Evolutionary conservation across 768 basidiomycete genomes (phyloP), one percentile per base, ranked within the genome.

Genomic region (Crepidotus variabilis): DNA sequence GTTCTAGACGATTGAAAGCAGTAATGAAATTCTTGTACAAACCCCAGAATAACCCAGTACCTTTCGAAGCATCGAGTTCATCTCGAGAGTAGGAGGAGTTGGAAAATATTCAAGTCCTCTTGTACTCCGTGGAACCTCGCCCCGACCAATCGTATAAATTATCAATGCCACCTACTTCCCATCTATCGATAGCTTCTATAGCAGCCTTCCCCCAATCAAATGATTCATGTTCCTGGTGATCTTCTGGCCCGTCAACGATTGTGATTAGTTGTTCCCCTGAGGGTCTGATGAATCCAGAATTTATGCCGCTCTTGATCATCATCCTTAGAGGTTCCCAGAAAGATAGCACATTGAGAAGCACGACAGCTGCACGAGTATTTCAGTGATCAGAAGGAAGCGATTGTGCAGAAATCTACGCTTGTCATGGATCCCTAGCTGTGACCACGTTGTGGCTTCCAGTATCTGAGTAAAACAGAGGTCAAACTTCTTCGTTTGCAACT

Each of bases 401-500:
- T 3, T 23, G 9, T 33, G 45, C 22, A 43, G 47, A 20, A 16
- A 33, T 46, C 47, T 34, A 91, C 91, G 91, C 74, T 93, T 93
- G 54, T 82, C 78, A 67, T 94, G 91, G 45, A 95, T 88, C 18
- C 89, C 88, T 5, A 97, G 69, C 65, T 98, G 96, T 18, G 90
- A 91, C 96, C 96, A 99, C 0, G 95, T 97, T 13, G 87, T 82
- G 59, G 92, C 94, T 71, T 98, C 96, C 24, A 97, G 70, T n/a
- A 92, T 72, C 89, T 92, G 60, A 43, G 21, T 6, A 46, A 28
- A 47, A 24, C 46, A 43, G 32, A 34, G 8, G 3, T 8, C 28
- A 28, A 8, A 28, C 28, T 28, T 28, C 28, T 8, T 28, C 28
- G 3, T 28, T n/a, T 39, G 1, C 4, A 35, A 2, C 7, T 13